phyloP scores from a whole-genome alignment of 805 yeast species.

The Tetrapisispora iriomotensis region DNA sequence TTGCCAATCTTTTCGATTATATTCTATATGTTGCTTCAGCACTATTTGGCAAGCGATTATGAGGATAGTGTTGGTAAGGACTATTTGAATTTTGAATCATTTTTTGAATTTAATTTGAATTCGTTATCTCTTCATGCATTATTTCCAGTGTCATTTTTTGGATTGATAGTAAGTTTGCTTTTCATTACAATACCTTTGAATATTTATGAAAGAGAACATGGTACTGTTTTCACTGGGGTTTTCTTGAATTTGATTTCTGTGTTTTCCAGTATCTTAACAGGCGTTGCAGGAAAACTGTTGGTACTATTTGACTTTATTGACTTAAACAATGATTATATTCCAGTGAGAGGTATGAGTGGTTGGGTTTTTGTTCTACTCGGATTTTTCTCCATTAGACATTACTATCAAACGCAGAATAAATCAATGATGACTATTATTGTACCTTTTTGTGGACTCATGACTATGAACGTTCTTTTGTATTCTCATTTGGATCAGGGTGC shows the following conservation, averaged over 20 bases:
- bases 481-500: no score
- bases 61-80: constrained; percentile 6
- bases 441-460: no score
- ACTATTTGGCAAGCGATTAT: not conserved
- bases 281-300: constrained; percentile 35
- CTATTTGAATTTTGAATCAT: constrained; percentile 9
- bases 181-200: constrained; percentile 52
- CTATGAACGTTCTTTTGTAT: no score
- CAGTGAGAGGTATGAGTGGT: constrained; percentile 60
- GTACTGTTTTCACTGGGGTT: constrained; percentile 80
- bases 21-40: constrained; percentile 4
- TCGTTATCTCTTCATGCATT: constrained; percentile 55
- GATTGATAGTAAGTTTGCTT: constrained; percentile 48
- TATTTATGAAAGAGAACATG: constrained; percentile 60
- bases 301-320: constrained; percentile 37
- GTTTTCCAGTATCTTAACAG: constrained; percentile 54
- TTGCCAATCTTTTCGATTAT: constrained; percentile 44
- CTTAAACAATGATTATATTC: not conserved
- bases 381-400: constrained; percentile 29
- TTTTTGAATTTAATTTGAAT: constrained; percentile 7
- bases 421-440: no score
- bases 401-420: no score
- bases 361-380: constrained; percentile 61
- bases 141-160: constrained; percentile 52
- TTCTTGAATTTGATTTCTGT: constrained; percentile 65